Conservation (phyloP, 176 grass and related monocot genomes). For the Olyra latifolia region DNA sequence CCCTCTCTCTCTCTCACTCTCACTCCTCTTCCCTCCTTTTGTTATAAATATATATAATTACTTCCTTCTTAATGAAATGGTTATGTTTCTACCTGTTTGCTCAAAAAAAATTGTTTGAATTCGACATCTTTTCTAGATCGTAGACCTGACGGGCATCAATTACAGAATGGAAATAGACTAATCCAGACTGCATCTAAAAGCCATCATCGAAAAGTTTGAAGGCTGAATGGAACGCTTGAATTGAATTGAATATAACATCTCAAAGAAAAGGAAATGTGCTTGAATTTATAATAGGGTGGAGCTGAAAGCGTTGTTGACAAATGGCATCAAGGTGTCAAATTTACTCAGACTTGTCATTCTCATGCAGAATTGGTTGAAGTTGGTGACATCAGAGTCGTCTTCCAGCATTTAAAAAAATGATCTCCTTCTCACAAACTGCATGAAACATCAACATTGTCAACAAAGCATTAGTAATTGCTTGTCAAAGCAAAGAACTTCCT, state of each 20-base stretch:
- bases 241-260: neutral
- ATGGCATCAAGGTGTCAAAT: conserved; percentile 20
- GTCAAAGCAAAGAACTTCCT: conserved; percentile 5
- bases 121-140: neutral
- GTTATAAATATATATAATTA: too few species aligned
- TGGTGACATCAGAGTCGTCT: conserved; percentile 18
- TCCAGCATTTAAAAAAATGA: conserved; percentile 25
- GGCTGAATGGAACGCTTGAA: neutral
- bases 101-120: neutral
- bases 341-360: neutral
- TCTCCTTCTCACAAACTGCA: conserved; percentile 8
- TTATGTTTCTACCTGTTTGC: too few species aligned
- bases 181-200: neutral
- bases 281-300: neutral
- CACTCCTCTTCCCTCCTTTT: too few species aligned
- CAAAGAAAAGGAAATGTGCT: neutral
- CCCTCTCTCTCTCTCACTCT: too few species aligned
- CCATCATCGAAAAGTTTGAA: neutral
- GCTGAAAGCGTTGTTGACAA: conserved; percentile 9
- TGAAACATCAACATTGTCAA: conserved; percentile 10
- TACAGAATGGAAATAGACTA: neutral
- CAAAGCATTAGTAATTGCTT: neutral
- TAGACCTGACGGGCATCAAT: neutral
- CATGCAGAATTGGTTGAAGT: neutral
- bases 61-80: too few species aligned